phyloP scores from a whole-genome alignment of 345 rosid species.

The Citropsis articulata region DNA sequence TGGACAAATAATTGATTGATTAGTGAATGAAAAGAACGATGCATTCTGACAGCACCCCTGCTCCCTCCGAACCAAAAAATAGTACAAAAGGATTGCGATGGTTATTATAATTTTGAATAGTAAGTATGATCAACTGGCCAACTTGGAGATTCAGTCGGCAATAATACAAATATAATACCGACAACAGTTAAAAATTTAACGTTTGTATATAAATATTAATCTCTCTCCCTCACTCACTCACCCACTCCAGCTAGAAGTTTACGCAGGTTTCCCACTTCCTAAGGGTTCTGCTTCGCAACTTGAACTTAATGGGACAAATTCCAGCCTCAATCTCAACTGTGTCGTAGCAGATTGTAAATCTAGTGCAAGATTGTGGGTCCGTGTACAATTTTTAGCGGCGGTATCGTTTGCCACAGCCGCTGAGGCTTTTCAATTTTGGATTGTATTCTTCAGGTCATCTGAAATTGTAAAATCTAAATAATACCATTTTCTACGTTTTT shows the following conservation, averaged over 20 bases:
- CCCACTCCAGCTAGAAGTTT: background rate
- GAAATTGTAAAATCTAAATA: no score
- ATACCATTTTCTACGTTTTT: background rate
- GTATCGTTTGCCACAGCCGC: no score
- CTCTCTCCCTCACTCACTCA: no score
- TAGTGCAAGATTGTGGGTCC: background rate
- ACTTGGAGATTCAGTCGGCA: constrained; percentile 3
- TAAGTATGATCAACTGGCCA: background rate
- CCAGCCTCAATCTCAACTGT: no score
- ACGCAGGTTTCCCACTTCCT: background rate
- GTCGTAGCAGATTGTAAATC: background rate
- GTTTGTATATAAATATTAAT: no score
- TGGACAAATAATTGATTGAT: background rate
- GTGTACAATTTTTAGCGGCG: no score
- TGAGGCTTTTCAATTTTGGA: background rate
- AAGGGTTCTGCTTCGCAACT: background rate
- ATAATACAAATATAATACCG: background rate
- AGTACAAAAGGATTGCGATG: background rate
- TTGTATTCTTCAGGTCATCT: background rate
- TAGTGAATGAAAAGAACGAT: background rate
- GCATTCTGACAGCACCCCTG: background rate
- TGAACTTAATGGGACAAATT: background rate
- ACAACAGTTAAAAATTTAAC: background rate
- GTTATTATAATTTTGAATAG: no score
- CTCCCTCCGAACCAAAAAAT: background rate